phyloP scores from a whole-genome alignment of 1,284 basidiomycete genomes.

The Exobasidium cylindrosporum region DNA sequence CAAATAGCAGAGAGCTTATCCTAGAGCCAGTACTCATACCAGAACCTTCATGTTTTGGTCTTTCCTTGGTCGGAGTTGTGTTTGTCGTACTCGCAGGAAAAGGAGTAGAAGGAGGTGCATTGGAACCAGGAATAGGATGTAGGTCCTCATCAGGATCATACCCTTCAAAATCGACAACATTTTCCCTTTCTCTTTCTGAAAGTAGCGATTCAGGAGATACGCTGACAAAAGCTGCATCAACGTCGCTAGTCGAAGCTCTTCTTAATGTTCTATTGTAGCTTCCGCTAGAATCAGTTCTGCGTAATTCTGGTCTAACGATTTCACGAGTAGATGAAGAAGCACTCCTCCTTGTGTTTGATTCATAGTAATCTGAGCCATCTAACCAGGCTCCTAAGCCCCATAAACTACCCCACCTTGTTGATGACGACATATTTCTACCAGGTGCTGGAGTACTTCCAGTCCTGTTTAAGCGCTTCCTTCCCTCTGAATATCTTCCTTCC shows the following conservation, averaged over 20 bases:
- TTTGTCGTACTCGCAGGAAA: background rate
- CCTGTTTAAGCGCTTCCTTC: background rate
- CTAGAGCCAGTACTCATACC: background rate
- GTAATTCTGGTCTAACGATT: background rate
- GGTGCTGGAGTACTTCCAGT: constrained; percentile 1
- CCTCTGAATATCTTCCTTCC: background rate
- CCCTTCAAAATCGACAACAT: constrained; percentile 20
- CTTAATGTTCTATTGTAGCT: background rate
- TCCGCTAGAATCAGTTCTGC: background rate
- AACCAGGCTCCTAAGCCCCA: constrained; percentile 13
- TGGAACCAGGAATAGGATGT: background rate
- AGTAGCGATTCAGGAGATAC: constrained; percentile 17
- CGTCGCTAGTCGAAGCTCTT: constrained; percentile 7
- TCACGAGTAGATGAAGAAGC: background rate
- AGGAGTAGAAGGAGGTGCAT: constrained; percentile 15
- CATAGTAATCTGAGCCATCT: background rate
- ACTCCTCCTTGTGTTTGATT: background rate
- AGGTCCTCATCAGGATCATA: constrained; percentile 23
- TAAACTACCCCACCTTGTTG: constrained; percentile 6
- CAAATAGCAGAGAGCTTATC: constrained; percentile 9
- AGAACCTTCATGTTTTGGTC: background rate
- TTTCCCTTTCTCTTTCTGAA: constrained; percentile 21
- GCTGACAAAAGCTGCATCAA: background rate
- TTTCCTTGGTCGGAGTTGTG: background rate
- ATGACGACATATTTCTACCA: background rate